Base-by-base conservation (phyloP, 495 filamentous ascomycete genomes). In the Talaromyces ruber region DNA sequence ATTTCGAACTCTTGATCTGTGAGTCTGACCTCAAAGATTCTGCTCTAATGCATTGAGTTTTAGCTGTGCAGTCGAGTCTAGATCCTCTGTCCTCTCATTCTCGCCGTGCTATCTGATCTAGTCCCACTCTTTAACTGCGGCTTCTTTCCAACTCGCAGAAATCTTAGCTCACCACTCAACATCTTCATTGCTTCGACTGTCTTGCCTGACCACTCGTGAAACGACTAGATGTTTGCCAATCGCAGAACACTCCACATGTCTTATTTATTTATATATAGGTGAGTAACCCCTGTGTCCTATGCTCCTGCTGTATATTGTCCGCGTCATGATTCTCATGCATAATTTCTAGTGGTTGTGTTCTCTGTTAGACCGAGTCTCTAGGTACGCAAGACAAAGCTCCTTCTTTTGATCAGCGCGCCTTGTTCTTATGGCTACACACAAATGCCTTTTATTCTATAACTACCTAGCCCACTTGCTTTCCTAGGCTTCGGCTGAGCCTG, bases 311-410 rank as follows among this genome's bases (percentile, higher is more conserved):
- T 47, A 4, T 26, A 4, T 26, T 54, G 51, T 28, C 22, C 24
- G 51, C 51, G 11, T 57, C 16, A 22, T 22, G 29, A 25, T 57
- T 22, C 54, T 57, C 8, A 34, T 34, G n/a, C 26, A 30, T 34
- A 14, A 34, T 34, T 21, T 57, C n/a, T 22, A 34, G 54, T 57
- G 28, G 54, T 29, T 7, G 52, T 34, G 26, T 30, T 57, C 54
- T 57, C 28, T 57, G 54, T 57, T 57, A 57, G 54, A 57, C 54
- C 24, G 28, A 57, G n/a, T 57, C 8, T 21, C 29, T 21, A 57
- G 54, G 54, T 57, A 57, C 18, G 54, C 54, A 57, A 34, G 24
- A 57, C 18, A 57, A 14, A 34, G 8, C 26, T 16, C 26, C 9
- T n/a, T n/a, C 52, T 54, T 22, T 22, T 6, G 5, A 55, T 16